Percentiles rank a stretch among this genome's conserved stretches.
These are phyloP conservation scores for Podaxis rugospora DNA, from an alignment of 768 basidiomycete genomes.

Conservation along the genomic window DNA sequence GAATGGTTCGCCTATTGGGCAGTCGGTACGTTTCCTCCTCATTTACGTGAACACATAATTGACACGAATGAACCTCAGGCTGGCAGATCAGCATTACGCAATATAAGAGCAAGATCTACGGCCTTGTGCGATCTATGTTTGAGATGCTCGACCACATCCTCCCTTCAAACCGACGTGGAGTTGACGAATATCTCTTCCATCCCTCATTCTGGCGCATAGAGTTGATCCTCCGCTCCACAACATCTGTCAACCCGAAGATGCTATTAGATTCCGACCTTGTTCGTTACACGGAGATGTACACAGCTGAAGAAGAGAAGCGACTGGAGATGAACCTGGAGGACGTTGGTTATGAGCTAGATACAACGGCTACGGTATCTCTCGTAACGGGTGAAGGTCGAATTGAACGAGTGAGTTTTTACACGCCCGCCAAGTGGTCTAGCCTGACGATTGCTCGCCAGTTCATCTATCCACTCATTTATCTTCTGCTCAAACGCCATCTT, in stretches of 20 bases:
- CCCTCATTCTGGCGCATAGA: constrained; percentile 30
- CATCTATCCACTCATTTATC: constrained; percentile 28
- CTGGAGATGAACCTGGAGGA: constrained; percentile 22
- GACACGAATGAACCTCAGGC: constrained; percentile 14
- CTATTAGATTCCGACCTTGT: constrained; percentile 23
- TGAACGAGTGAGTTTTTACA: constrained; percentile 24
- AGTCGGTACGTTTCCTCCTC: constrained; percentile 20
- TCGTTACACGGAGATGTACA: constrained; percentile 23
- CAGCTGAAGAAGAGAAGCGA: constrained; percentile 24
- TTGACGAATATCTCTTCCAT: constrained; percentile 30
- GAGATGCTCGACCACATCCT: constrained; percentile 24
- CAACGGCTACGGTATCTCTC: constrained; percentile 26
- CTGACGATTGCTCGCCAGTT: constrained; percentile 19
- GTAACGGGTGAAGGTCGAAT: constrained; percentile 31
- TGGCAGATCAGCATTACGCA: constrained; percentile 31
- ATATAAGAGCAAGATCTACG: constrained; percentile 29
- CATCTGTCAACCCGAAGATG: constrained; percentile 22
- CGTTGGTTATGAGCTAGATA: constrained; percentile 29
- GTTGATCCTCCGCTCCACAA: constrained; percentile 27
- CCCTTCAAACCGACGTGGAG: constrained; percentile 25
- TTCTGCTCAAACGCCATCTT: constrained; percentile 28
- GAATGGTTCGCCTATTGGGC: constrained; percentile 36
- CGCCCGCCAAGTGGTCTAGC: no score
- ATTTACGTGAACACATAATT: not conserved
- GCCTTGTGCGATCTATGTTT: constrained; percentile 27